A percentile compares a stretch with the other conserved stretches of the same genome.
phyloP scores from a whole-genome alignment of 2,329 filamentous ascomycete species.

The Botryotinia globosa region DNA sequence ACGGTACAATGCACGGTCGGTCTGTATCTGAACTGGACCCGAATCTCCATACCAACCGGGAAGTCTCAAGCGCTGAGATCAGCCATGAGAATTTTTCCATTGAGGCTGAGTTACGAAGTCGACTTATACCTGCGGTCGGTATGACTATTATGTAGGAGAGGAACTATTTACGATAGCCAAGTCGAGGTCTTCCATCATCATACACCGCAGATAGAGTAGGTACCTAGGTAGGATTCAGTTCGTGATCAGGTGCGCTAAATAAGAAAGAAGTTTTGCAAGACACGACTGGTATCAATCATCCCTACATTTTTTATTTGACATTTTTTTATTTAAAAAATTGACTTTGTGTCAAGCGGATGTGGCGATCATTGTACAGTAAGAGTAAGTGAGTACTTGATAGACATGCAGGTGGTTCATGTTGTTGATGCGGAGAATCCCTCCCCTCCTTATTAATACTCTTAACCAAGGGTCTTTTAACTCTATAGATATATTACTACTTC shows the following conservation, averaged over 20 bases:
- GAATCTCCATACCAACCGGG: neutral
- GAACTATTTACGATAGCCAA: neutral
- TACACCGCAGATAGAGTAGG: neutral
- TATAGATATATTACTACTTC: no score
- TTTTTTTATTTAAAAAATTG: neutral
- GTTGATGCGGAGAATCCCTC: conserved; percentile 15
- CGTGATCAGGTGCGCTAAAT: no score
- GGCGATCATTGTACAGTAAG: conserved; percentile 6
- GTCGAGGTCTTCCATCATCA: neutral
- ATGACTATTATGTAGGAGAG: neutral
- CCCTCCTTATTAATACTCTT: neutral
- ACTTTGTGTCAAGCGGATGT: neutral
- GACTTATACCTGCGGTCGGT: no score
- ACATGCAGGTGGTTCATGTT: neutral
- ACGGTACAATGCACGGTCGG: neutral
- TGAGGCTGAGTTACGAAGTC: conserved; percentile 5
- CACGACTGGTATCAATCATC: neutral
- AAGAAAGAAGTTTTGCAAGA: neutral
- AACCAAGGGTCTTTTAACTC: neutral
- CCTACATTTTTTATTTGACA: no score
- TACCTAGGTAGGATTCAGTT: neutral
- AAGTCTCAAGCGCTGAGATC: conserved; percentile 11
- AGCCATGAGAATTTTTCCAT: neutral
- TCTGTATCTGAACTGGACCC: neutral
- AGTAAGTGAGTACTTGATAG: no score